Conservation (phyloP, 768 basidiomycete genomes). For the Suillus sp. region DNA sequence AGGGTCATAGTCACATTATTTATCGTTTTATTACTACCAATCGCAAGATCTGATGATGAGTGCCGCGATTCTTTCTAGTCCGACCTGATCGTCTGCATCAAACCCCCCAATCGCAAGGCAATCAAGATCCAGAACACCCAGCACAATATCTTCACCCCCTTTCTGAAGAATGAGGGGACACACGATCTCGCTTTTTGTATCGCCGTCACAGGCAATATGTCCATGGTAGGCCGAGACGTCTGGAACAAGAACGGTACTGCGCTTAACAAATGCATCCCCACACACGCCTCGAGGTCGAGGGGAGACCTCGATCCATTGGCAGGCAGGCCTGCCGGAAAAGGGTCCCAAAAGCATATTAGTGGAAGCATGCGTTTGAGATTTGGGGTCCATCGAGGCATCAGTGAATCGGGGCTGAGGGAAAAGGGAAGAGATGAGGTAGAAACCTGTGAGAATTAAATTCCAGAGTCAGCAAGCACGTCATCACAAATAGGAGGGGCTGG, state of each 20-base stretch:
- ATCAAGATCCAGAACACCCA: constrained; percentile 85
- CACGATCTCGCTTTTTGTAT: constrained; percentile 90
- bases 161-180: constrained; percentile 60
- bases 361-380: constrained; percentile 8
- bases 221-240: constrained; percentile 85
- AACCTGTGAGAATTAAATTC: constrained; percentile 53
- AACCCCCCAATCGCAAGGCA: constrained; percentile 75
- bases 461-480: constrained; percentile 23
- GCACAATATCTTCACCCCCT: constrained; percentile 33
- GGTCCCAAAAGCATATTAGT: constrained; percentile 67
- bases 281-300: constrained; percentile 75
- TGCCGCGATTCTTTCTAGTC: constrained; percentile 71
- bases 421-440: constrained; percentile 72
- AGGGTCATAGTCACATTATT: constrained; percentile 5
- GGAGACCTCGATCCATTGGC: constrained; percentile 72
- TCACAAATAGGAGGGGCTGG: not conserved
- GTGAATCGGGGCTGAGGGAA: constrained; percentile 52
- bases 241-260: constrained; percentile 62
- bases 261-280: constrained; percentile 69
- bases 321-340: constrained; percentile 91
- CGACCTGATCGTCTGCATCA: constrained; percentile 72
- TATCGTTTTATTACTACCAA: constrained; percentile 47
- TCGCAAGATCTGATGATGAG: constrained; percentile 65
- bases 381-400: constrained; percentile 10
- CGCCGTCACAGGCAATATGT: constrained; percentile 92